Base-by-base conservation (phyloP, 2,329 filamentous ascomycete genomes). In the Aspergillus versicolor region DNA sequence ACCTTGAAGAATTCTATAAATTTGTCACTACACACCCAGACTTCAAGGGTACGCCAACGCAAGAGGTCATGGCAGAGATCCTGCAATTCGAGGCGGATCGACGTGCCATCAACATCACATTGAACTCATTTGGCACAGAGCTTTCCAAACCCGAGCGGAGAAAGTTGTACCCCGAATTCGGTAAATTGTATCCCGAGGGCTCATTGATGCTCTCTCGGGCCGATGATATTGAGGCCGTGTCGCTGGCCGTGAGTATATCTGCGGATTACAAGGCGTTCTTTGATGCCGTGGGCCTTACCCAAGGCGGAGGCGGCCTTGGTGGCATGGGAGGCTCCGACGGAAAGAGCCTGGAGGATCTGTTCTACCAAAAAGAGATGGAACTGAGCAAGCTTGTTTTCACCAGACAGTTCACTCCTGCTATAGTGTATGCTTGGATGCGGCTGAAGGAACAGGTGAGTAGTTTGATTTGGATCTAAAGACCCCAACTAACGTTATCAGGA, bases 341-440 rank as follows among this genome's bases (percentile, higher is more conserved):
- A 48, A 92, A 90, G 79, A 97, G 92, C 68, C 77, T 99, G 67
- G 94, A 99, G 73, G 94, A 99, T 71, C 82, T 99, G 80, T 99
- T 99, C 78, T 99, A 99, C 75, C 91, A 97, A 76, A 97, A 96
- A 79, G 94, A 99, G 79, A 97, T 97, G 94, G 92, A 99, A 74
- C 89, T 97, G 62, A 93, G 90, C 55, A 99, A 99, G 82, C 79
- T 88, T 59, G 91, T 92, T 8, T 99, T 99, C 72, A 99, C 94
- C 5, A 85, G 91, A 65, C 94, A 99, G 74, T 99, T 99, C 75
- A 96, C 92, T 13, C 92, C 91, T 67, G 90, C 91, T 37, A 91
- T 97, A 65, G 91, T 99, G 50, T 99, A 97, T 73, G 92, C 92
- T 17, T 99, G 94, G 94, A 91, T 99, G 58, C 97, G 96, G 81